Conservation (phyloP, 305 asterid species). For the Fraxinus xanthoxyloides region DNA sequence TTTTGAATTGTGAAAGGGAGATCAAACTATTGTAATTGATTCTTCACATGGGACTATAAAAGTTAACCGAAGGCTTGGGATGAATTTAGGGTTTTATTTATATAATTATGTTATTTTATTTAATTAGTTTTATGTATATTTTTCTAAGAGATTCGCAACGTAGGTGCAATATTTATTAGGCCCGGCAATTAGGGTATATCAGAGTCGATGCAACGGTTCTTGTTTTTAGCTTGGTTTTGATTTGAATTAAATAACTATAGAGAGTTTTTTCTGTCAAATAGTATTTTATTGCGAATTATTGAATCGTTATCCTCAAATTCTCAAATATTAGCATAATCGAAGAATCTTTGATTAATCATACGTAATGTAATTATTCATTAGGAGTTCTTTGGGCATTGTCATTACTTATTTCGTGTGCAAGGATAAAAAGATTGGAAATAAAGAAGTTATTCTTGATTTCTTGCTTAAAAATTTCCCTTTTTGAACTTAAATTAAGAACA, state of each 20-base stretch:
- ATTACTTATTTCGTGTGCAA: background rate
- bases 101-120: too few relatives aligned
- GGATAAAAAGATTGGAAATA: background rate
- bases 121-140: too few relatives aligned
- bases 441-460: background rate
- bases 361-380: background rate
- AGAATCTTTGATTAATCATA: background rate
- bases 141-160: too few relatives aligned
- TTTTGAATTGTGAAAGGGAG: background rate
- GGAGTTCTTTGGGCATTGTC: background rate
- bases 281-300: background rate
- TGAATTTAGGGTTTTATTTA: background rate
- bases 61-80: background rate
- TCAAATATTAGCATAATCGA: background rate
- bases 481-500: background rate
- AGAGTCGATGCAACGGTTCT: too few relatives aligned
- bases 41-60: background rate
- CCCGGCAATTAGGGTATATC: too few relatives aligned
- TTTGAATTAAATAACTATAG: too few relatives aligned
- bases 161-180: too few relatives aligned
- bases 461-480: constrained; percentile 2
- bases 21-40: background rate
- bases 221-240: too few relatives aligned
- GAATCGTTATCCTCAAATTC: background rate
- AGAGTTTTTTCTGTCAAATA: too few relatives aligned